Conservation (phyloP, 2,329 filamentous ascomycete genomes). For the Curvularia lunata region DNA sequence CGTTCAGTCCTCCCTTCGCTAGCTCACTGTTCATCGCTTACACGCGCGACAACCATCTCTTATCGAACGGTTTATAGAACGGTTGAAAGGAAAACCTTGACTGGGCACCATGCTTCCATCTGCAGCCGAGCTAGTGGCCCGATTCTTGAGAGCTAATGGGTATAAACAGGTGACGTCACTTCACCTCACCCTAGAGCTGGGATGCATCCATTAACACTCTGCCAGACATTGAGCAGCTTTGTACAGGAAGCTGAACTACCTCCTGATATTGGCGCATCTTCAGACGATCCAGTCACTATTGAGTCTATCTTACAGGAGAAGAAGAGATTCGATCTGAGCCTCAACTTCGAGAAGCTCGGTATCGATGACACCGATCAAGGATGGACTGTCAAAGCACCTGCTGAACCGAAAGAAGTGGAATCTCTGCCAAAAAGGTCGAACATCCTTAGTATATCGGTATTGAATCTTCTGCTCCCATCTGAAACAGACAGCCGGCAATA, state of each 20-base stretch:
- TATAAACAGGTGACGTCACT: slow-evolving; percentile 48
- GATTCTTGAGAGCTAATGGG: slow-evolving; percentile 50
- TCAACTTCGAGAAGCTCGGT: slow-evolving; percentile 63
- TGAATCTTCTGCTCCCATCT: slow-evolving; percentile 40
- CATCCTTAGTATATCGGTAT: slow-evolving; percentile 58
- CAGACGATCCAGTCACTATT: slow-evolving; percentile 59
- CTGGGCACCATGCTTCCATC: slow-evolving; percentile 41
- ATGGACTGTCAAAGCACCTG: slow-evolving; percentile 58
- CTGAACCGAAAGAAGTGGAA: slow-evolving; percentile 50
- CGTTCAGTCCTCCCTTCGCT: slow-evolving; percentile 1
- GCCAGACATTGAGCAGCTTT: slow-evolving; percentile 64
- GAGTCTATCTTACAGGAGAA: slow-evolving; percentile 68
- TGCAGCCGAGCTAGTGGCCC: slow-evolving; percentile 52
- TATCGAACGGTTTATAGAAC: background rate
- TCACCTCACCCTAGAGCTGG: slow-evolving; percentile 1
- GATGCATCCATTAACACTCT: slow-evolving; percentile 14
- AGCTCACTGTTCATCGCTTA: background rate
- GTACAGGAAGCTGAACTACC: slow-evolving; percentile 63
- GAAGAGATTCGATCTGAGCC: slow-evolving; percentile 61
- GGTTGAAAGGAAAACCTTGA: too few relatives aligned
- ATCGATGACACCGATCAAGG: slow-evolving; percentile 50
- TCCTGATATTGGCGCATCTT: slow-evolving; percentile 54
- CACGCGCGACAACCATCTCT: background rate
- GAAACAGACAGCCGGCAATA: slow-evolving; percentile 27
- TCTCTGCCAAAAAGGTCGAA: slow-evolving; percentile 59